phyloP scores from a whole-genome alignment of 441 rosid species.

The Dalechampia spathulata region DNA sequence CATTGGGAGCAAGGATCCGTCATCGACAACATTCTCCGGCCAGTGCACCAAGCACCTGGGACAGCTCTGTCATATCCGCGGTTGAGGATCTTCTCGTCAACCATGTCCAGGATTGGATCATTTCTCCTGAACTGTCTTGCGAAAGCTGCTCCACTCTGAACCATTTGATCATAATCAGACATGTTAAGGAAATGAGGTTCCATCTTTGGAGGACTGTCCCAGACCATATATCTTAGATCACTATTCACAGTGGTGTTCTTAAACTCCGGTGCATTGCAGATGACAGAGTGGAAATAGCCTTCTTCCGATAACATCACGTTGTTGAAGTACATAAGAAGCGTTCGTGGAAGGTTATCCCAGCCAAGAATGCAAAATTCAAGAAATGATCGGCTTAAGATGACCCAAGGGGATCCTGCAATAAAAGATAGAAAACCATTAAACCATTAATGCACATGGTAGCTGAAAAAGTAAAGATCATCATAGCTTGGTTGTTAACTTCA shows the following conservation, averaged over 20 bases:
- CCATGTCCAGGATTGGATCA: conserved; percentile 61
- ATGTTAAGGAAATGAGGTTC: conserved; percentile 60
- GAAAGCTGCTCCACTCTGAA: conserved; percentile 72
- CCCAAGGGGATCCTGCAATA: conserved; percentile 78
- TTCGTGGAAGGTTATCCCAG: conserved; percentile 83
- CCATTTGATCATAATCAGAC: conserved; percentile 56
- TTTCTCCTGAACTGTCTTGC: conserved; percentile 61
- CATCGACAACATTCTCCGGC: conserved; percentile 60
- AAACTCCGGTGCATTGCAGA: conserved; percentile 77
- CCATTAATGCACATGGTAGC: conserved; percentile 7
- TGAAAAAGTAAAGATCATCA: conserved; percentile 1
- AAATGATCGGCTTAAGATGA: conserved; percentile 66
- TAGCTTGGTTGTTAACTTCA: background rate
- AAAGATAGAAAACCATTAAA: too few relatives aligned
- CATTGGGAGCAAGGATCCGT: conserved; percentile 86
- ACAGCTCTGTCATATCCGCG: conserved; percentile 44
- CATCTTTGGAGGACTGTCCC: conserved; percentile 95
- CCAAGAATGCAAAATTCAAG: conserved; percentile 77
- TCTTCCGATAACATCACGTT: conserved; percentile 66
- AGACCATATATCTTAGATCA: conserved; percentile 70
- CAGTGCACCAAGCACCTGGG: conserved; percentile 85
- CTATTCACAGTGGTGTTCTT: conserved; percentile 70
- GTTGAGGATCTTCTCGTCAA: conserved; percentile 62
- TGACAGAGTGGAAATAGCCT: conserved; percentile 68
- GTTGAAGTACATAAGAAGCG: conserved; percentile 80